Evolutionary conservation across 2,329 filamentous ascomycete genomes (phyloP), one percentile per base, ranked within the genome.

Genomic region (Mycosphaerella arachidis): DNA sequence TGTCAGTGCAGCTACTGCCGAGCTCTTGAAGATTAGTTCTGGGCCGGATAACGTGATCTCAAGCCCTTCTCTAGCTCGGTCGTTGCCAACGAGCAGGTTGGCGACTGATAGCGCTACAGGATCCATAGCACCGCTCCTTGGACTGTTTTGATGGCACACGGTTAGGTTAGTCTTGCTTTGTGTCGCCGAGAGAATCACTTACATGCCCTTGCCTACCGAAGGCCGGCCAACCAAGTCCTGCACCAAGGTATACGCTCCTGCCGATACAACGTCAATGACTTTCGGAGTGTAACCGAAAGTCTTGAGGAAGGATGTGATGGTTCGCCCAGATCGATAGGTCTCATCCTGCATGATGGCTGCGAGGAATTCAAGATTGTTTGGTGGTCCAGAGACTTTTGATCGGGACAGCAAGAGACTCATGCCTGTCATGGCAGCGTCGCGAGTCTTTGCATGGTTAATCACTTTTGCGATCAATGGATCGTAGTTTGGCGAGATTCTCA

Each of bases 11-110:
- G 87, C 75, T 1, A 85, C 72, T 1, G 84, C 84, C 13, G 79
- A 73, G 1, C 76, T 77, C 3, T 83, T 70, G 64, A 87, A 87
- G 0, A 75, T 74, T 20, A 88, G 69, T 33, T 85, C 83, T 0
- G 85, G 85, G 0, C 85, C 85, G 13, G 77, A 80, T 16, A 86
- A 66, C 0, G 85, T 87, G 29, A 86, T 83, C 64, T 88, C 85
- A 0, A 88, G 71, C 0, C 77, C 78, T 68, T 86, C 85, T 3
- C 72, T 77, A 0, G 76, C 77, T 0, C 75, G 68, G 0, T 76
- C 64, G 56, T 88, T 87, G 0, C 84, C 84, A 0, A 83, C 84
- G 1, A 88, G 75, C 20, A 81, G 73, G 63, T 88, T 88, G 1
- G 82, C 84, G 30, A 86, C 76, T 27, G 80, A 79, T 50, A 83